Conservation (phyloP, 768 basidiomycete genomes). For the Candolleomyces efflorescens region DNA sequence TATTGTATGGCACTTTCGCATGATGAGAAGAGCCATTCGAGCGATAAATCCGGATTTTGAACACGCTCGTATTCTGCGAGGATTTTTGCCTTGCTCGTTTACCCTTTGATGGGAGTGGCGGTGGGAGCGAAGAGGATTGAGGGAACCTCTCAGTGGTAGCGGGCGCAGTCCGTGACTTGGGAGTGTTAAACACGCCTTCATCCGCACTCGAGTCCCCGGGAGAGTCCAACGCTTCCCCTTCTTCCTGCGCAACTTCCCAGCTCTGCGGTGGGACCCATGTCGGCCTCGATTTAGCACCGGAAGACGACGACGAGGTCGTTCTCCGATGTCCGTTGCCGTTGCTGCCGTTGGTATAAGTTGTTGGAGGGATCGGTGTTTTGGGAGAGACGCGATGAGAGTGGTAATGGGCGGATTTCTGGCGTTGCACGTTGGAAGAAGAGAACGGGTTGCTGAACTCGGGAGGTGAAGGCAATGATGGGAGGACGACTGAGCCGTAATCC, state of each 20-base stretch:
- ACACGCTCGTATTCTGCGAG: constrained; percentile 16
- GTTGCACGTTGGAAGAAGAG: constrained; percentile 12
- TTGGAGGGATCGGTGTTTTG: constrained; percentile 6
- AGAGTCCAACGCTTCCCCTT: background rate
- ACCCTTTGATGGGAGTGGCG: background rate
- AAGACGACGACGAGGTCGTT: background rate
- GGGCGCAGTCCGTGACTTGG: background rate
- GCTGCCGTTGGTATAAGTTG: background rate
- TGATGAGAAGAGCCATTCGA: constrained; percentile 70
- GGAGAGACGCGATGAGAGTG: constrained; percentile 9
- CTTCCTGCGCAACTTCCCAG: background rate
- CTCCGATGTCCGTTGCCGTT: background rate
- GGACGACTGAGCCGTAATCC: constrained; percentile 22
- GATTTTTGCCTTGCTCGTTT: constrained; percentile 4
- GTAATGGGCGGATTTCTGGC: background rate
- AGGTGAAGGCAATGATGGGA: constrained; percentile 17
- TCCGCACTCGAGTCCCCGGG: background rate
- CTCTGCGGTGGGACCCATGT: constrained; percentile 3
- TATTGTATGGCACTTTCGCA: constrained; percentile 54
- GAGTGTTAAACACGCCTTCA: background rate
- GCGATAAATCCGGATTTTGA: constrained; percentile 74
- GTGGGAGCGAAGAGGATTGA: too few relatives aligned
- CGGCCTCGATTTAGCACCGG: background rate
- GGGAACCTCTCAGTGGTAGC: too few relatives aligned
- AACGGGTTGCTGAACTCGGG: constrained; percentile 41